These are phyloP conservation scores for Phytophthora citricola DNA, from an alignment of 352 stramenopile species.

Conservation along the genomic window DNA sequence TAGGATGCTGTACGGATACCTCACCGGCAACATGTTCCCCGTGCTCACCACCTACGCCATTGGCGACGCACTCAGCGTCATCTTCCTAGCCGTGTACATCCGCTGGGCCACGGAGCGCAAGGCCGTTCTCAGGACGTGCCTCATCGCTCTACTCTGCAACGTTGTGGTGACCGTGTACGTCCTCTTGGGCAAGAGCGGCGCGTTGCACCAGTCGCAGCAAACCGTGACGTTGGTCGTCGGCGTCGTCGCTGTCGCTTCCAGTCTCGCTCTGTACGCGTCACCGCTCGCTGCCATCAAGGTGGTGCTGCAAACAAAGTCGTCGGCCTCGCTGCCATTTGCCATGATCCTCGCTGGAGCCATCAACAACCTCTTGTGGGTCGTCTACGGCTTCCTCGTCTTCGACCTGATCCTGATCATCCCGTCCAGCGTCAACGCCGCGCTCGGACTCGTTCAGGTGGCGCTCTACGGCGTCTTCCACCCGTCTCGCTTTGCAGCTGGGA, in stretches of 20 bases:
- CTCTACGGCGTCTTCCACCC: conserved; percentile 70
- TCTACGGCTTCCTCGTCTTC: conserved; percentile 63
- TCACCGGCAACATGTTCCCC: conserved; percentile 53
- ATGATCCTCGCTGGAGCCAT: conserved; percentile 68
- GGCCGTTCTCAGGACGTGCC: conserved; percentile 42
- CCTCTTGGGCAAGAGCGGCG: conserved; percentile 43
- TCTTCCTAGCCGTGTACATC: conserved; percentile 60
- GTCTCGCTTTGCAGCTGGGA: conserved; percentile 25
- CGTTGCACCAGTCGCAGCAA: conserved; percentile 35
- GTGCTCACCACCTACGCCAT: conserved; percentile 61
- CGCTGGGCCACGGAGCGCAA: conserved; percentile 45
- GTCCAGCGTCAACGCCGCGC: conserved; percentile 49
- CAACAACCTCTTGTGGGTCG: conserved; percentile 82
- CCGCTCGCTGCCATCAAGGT: conserved; percentile 63
- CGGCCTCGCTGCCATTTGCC: conserved; percentile 60
- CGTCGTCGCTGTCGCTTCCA: conserved; percentile 58
- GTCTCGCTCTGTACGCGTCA: conserved; percentile 69
- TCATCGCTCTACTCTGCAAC: conserved; percentile 48
- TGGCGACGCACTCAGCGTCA: conserved; percentile 51
- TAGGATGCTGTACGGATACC: conserved; percentile 73
- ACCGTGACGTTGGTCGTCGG: conserved; percentile 45
- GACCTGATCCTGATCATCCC: conserved; percentile 71
- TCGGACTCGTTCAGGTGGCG: conserved; percentile 60
- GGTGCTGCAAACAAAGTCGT: conserved; percentile 61
- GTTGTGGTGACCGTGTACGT: conserved; percentile 55